phyloP scores from a whole-genome alignment of 345 rosid genomes.

The Linum trigynum region DNA sequence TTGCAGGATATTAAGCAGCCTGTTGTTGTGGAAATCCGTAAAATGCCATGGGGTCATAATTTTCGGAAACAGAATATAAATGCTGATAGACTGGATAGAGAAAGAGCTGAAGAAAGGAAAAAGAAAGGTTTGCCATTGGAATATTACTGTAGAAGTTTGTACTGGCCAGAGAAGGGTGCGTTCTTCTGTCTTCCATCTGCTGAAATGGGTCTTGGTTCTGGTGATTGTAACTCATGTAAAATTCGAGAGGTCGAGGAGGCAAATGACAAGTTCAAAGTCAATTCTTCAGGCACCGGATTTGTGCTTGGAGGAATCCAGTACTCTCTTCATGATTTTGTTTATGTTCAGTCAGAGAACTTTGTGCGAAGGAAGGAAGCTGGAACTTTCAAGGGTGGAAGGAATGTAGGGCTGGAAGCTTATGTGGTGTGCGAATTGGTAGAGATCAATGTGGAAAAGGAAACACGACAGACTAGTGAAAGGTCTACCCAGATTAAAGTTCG shows the following conservation, averaged over 20 bases:
- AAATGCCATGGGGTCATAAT: constrained; percentile 18
- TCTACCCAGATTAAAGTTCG: constrained; percentile 37
- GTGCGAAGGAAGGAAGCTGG: constrained; percentile 13
- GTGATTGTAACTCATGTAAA: constrained; percentile 18
- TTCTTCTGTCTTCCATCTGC: constrained; percentile 20
- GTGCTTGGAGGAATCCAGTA: constrained; percentile 14
- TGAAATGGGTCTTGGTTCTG: constrained; percentile 21
- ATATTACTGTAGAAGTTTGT: constrained; percentile 27
- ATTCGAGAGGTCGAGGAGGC: constrained; percentile 13
- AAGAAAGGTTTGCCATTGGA: constrained; percentile 21
- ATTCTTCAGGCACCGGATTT: constrained; percentile 16
- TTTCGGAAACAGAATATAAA: constrained; percentile 12
- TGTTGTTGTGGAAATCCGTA: constrained; percentile 13
- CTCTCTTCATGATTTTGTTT: constrained; percentile 20
- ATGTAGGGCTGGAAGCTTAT: constrained; percentile 20
- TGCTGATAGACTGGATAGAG: constrained; percentile 20
- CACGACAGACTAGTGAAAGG: constrained; percentile 10
- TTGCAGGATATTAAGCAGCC: constrained; percentile 18
- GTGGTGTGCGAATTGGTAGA: constrained; percentile 23
- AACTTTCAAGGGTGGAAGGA: constrained; percentile 24
- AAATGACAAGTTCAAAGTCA: constrained; percentile 13
- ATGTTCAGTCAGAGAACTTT: constrained; percentile 17
- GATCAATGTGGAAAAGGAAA: constrained; percentile 9
- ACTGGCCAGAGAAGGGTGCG: constrained; percentile 28
- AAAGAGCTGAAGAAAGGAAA: constrained; percentile 22